A percentile compares a stretch with the other conserved stretches of the same genome.
These are phyloP conservation scores for Maudiozyma serrabonitensis DNA, from an alignment of 805 yeast genomes.

Conservation along the genomic window DNA sequence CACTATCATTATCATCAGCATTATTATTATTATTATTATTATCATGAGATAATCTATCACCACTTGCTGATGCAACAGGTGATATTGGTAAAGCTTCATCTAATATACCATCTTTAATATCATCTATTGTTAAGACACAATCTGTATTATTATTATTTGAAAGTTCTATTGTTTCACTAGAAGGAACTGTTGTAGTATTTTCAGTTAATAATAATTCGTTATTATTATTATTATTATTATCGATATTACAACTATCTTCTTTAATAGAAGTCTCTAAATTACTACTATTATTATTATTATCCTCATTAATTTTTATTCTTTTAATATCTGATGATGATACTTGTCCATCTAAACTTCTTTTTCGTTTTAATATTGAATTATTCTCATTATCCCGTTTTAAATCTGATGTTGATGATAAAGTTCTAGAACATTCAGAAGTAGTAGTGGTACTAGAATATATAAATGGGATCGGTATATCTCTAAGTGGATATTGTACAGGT, in stretches of 20 bases:
- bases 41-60: constrained; percentile 7
- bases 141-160: background rate
- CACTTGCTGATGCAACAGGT: constrained; percentile 28
- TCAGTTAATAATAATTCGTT: background rate
- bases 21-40: background rate
- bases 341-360: background rate
- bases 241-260: too few species aligned
- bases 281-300: background rate
- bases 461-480: constrained; percentile 21
- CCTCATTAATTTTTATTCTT: background rate
- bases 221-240: too few species aligned
- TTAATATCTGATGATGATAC: background rate
- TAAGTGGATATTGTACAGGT: constrained; percentile 17
- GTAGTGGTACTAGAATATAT: background rate
- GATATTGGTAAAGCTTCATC: constrained; percentile 26
- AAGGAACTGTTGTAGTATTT: background rate
- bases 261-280: background rate
- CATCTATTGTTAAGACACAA: background rate
- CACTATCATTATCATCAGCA: background rate
- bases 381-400: background rate
- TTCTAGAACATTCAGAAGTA: too few species aligned
- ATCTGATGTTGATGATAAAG: too few species aligned
- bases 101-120: background rate
- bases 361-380: background rate
- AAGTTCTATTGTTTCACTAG: background rate